Base-by-base conservation (phyloP, 805 yeast genomes). In the Myxozyma mucilagina region DNA sequence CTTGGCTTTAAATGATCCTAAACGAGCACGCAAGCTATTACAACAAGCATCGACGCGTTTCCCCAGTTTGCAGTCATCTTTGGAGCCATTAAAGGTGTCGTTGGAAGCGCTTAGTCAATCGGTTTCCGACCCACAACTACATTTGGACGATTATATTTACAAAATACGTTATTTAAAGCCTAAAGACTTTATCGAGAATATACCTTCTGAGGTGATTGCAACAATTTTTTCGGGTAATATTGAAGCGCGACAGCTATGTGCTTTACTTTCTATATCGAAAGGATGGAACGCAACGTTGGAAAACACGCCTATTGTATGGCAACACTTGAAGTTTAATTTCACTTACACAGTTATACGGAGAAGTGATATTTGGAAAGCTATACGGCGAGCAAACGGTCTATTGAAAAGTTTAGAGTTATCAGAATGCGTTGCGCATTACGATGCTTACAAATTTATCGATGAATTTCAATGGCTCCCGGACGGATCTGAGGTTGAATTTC, bases 361-460 rank as follows among this genome's bases (percentile, higher is more conserved):
- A 47, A 31, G 51, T 6, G 51, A 47, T 41, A 47, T 47, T n/a
- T 47, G 51, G 51, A 47, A 41, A 34, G 51, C 51, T 9, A 47
- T 47, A n/a, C 32, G 7, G 18, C 31, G 24, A 32, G 14, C 51
- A 10, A 36, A 18, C 3, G 53, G 53, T 9, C 53, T 18, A 14
- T 32, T 49, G 4, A 49, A 49, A 36, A 32, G 53, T 18, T 32
- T 49, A 2, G 43, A 35, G 32, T 36, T 36, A 34, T 32, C 34
- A 18, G 53, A 49, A 11, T 49, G 43, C n/a, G 11, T 49, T 9
- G 43, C 43, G 6, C 53, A 32, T 11, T 16, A 36, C 11, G 43
- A 49, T 18, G 24, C 32, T 18, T 43, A 43, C 24, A 36, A 18
- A 18, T 36, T 49, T 18, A 20, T 49, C 14, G 43, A 24, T 3